Conservation (phyloP, 176 grass and related monocot species). For the Pontederia paniculata region DNA sequence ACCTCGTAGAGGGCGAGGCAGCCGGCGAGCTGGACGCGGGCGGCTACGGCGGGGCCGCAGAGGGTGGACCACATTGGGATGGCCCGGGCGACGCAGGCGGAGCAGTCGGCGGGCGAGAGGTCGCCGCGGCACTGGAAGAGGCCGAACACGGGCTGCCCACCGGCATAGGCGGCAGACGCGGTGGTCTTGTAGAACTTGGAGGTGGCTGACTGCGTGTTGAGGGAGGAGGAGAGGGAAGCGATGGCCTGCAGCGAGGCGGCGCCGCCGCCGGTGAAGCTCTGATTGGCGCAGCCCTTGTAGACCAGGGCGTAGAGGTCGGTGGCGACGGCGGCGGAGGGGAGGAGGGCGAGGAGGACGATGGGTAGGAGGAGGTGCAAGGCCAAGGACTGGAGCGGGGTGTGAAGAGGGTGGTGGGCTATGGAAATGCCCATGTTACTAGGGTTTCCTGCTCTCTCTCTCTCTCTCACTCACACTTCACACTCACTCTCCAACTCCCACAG, state of each 20-base stretch:
- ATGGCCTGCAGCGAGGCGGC: conserved; percentile 18
- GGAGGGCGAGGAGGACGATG: background rate
- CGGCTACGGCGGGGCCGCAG: conserved; percentile 52
- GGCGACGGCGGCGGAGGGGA: background rate
- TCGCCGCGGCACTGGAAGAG: conserved; percentile 95
- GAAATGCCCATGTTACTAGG: conserved; percentile 30
- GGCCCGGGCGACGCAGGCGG: conserved; percentile 57
- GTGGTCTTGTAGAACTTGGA: conserved; percentile 90
- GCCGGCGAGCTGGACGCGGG: conserved; percentile 75
- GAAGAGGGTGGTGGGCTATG: conserved; percentile 12
- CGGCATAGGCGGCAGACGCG: conserved; percentile 12
- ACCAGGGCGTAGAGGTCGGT: conserved; percentile 58
- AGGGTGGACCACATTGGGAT: conserved; percentile 50
- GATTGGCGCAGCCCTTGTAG: conserved; percentile 99
- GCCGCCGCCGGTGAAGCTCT: conserved; percentile 30
- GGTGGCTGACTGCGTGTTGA: conserved; percentile 42
- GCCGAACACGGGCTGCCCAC: conserved; percentile 40
- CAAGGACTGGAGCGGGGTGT: conserved; percentile 2
- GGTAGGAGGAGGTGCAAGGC: background rate
- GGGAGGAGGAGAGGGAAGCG: conserved; percentile 31
- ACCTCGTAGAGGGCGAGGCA: conserved; percentile 82
- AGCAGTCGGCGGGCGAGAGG: conserved; percentile 57
- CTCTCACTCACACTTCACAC: too few species aligned
- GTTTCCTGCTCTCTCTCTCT: too few species aligned
- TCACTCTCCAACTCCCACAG: too few species aligned